Evolutionary conservation across 306 rosid species (phyloP).

Genomic region (Pyrus betulifolia): DNA sequence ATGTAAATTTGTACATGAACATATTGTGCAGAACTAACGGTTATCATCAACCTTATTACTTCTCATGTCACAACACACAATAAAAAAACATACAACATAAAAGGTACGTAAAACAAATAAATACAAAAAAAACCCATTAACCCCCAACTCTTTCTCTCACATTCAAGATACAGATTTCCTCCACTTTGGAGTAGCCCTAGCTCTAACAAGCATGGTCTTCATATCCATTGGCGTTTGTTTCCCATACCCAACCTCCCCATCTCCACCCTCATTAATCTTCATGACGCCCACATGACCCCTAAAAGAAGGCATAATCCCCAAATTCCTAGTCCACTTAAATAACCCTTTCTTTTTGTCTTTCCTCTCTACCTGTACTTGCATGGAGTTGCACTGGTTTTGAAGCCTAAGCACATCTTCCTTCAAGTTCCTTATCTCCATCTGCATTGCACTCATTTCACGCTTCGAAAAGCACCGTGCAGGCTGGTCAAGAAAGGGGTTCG

Average conservation of each 20-base stretch:
- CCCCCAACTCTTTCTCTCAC: background rate
- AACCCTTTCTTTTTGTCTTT: slow-evolving; percentile 47
- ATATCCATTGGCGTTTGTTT: slow-evolving; percentile 51
- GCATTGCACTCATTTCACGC: slow-evolving; percentile 58
- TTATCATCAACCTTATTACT: background rate
- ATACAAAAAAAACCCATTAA: background rate
- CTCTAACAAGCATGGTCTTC: slow-evolving; percentile 45
- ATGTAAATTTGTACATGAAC: background rate
- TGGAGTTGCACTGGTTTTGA: slow-evolving; percentile 51
- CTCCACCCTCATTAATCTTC: slow-evolving; percentile 18
- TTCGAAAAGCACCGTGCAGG: slow-evolving; percentile 45
- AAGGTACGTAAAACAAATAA: background rate
- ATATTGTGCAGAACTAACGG: background rate
- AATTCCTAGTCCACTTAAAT: slow-evolving; percentile 61
- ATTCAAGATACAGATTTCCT: slow-evolving; percentile 62
- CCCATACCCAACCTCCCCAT: slow-evolving; percentile 38
- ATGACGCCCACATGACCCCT: slow-evolving; percentile 18
- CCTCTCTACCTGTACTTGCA: slow-evolving; percentile 70
- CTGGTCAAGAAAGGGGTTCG: slow-evolving; percentile 31
- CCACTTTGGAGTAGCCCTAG: slow-evolving; percentile 52
- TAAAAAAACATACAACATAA: background rate
- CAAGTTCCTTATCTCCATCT: slow-evolving; percentile 61
- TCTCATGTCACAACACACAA: background rate
- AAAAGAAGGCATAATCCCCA: slow-evolving; percentile 28
- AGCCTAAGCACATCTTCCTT: slow-evolving; percentile 70